A percentile compares a stretch with the other conserved stretches of the same genome.
phyloP scores from a whole-genome alignment of 352 stramenopile genomes.

The Pythium grandisporangium region DNA sequence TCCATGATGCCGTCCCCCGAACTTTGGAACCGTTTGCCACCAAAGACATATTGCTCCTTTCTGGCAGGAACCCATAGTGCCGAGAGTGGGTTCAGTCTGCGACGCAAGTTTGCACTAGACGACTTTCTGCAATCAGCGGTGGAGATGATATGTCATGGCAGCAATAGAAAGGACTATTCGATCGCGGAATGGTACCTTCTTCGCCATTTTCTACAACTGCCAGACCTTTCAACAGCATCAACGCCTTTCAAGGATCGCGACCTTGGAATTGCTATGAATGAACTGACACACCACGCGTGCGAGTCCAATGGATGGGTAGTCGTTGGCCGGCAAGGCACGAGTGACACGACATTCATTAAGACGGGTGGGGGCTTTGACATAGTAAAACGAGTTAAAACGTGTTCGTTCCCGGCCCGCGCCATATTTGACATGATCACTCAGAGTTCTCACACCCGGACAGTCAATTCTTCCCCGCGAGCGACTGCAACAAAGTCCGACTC shows the following conservation, averaged over 20 bases:
- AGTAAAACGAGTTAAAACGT: conserved; percentile 51
- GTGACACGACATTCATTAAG: conserved; percentile 51
- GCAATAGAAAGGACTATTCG: conserved; percentile 25
- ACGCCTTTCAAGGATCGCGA: conserved; percentile 55
- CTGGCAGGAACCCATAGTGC: conserved; percentile 7
- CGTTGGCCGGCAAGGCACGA: conserved; percentile 19
- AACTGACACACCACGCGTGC: conserved; percentile 37
- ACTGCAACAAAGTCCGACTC: neutral
- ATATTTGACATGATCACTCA: conserved; percentile 69
- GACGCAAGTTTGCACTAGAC: conserved; percentile 54
- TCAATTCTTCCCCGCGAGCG: too few relatives aligned
- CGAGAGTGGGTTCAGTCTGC: conserved; percentile 45
- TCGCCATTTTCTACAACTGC: conserved; percentile 51
- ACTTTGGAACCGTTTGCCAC: conserved; percentile 44
- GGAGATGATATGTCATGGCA: conserved; percentile 46
- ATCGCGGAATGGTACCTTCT: conserved; percentile 63
- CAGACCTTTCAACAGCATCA: conserved; percentile 15
- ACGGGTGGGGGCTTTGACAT: conserved; percentile 47
- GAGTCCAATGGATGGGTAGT: conserved; percentile 29
- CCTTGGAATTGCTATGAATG: conserved; percentile 32
- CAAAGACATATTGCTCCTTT: conserved; percentile 67
- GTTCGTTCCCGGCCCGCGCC: conserved; percentile 52
- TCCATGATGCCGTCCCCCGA: conserved; percentile 52
- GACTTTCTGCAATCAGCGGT: conserved; percentile 53
- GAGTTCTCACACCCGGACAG: too few relatives aligned